Percentiles rank a stretch among this genome's conserved stretches.
phyloP scores from a whole-genome alignment of 495 filamentous ascomycete species.

The Rusavskia elegans region DNA sequence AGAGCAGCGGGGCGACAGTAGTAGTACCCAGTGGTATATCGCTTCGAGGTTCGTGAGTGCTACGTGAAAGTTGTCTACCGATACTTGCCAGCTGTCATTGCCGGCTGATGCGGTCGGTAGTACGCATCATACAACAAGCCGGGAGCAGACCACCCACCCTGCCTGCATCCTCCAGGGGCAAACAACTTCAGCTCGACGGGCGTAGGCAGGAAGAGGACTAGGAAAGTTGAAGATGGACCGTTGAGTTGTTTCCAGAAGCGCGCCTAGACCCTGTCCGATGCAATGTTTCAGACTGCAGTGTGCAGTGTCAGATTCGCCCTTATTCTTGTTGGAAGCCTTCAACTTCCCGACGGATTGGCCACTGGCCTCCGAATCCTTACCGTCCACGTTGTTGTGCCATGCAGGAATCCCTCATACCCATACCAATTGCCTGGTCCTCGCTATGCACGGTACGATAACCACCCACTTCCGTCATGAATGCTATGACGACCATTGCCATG shows the following conservation, averaged over 20 bases:
- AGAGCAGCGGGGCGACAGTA: background rate
- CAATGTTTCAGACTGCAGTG: conserved; percentile 4
- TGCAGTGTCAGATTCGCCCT: background rate
- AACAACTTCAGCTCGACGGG: too few relatives aligned
- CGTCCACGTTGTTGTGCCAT: background rate
- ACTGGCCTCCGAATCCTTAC: background rate
- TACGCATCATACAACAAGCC: too few relatives aligned
- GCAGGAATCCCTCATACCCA: background rate
- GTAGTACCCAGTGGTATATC: too few relatives aligned
- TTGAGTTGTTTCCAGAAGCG: background rate
- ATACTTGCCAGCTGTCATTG: too few relatives aligned
- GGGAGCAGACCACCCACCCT: background rate
- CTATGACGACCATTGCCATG: too few relatives aligned
- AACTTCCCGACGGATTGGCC: background rate
- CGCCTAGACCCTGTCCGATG: conserved; percentile 1
- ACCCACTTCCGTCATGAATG: background rate
- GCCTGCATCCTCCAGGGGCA: background rate
- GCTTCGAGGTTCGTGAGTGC: too few relatives aligned
- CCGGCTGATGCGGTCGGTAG: too few relatives aligned
- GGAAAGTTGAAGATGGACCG: background rate
- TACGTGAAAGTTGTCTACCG: too few relatives aligned
- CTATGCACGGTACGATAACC: background rate
- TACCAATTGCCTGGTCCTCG: background rate
- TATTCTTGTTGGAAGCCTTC: background rate
- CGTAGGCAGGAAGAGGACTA: background rate